Base-by-base conservation (phyloP, 2,329 filamentous ascomycete species). In the Cladosporium sphaerospermum region DNA sequence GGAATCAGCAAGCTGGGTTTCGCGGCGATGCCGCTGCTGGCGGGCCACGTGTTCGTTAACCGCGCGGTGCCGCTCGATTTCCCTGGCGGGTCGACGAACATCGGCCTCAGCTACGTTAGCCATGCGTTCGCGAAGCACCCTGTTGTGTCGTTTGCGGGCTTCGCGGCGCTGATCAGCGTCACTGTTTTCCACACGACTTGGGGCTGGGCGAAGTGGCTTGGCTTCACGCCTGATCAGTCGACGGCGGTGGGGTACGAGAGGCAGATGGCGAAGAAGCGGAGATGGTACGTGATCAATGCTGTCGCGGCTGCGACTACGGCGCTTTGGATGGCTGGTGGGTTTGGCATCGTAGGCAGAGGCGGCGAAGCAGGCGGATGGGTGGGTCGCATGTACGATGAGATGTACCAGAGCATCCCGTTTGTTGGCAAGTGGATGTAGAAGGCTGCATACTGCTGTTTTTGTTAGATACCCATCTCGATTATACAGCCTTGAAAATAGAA, bases 31-130 rank as follows among this genome's bases (percentile, higher is more conserved):
- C 78, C 80, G 0, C 72, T 92, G 16, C 76, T 92, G 23, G 75
- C 78, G 1, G 82, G 82, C 5, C 92, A 97, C 69, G 79, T 85
- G 2, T 80, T 84, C 57, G 77, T 90, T 54, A 95, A 95, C 68
- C 82, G 92, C 33, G 71, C 82, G 2, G 74, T 95, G 23, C 92
- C 93, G 2, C 70, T 91, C 33, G 75, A 81, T 28, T 79, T 89
- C 42, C 88, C 95, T 51, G 91, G 91, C 6, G 89, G 91, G 55
- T 90, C 84, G 63, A 88, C 88, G n/a, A 85, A 92, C 51, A 84
- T 96, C 39, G 88, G 88, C 0, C 74, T 97, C 10, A 84, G 82
- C 10, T 97, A 88, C 67, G 84, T 96, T 7, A 82, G 85, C 10
- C 91, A 97, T 70, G 89, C 88, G 2, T 93, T 96, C 65, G 83